These are phyloP conservation scores for Bretschneidera sinensis DNA, from an alignment of 345 rosid species.

Conservation along the genomic window DNA sequence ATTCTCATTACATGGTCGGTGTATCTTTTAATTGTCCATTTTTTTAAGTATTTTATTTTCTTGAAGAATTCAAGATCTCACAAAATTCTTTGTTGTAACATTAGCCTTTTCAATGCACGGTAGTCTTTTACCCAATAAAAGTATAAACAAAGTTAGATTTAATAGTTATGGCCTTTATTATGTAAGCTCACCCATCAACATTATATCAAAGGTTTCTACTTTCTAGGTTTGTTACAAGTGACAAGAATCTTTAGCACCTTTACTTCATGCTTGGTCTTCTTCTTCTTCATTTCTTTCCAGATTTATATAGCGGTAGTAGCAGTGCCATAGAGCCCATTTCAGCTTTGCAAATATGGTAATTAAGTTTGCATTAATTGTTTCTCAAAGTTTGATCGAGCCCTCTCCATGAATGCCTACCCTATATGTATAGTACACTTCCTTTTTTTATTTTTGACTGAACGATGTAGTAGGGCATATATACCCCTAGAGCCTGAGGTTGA, in stretches of 20 bases:
- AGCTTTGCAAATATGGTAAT: conserved; percentile 6
- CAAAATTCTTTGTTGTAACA: not conserved
- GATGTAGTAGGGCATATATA: too few relatives aligned
- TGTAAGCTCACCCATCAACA: conserved; percentile 9
- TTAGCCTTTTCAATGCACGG: not conserved
- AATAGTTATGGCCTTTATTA: conserved; percentile 5
- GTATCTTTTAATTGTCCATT: too few relatives aligned
- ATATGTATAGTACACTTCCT: not conserved
- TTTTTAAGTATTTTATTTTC: conserved; percentile 3
- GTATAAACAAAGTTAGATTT: not conserved
- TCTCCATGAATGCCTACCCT: not conserved
- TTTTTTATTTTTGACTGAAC: too few relatives aligned
- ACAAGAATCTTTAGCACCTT: not conserved
- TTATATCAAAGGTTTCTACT: conserved; percentile 1
- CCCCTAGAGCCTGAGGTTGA: too few relatives aligned
- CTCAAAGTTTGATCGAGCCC: not conserved
- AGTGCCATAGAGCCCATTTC: not conserved
- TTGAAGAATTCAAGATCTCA: not conserved
- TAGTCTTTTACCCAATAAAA: not conserved
- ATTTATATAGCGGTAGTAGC: too few relatives aligned
- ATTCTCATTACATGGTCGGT: too few relatives aligned
- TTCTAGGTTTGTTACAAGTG: conserved; percentile 2
- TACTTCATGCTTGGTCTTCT: not conserved
- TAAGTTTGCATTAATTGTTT: conserved; percentile 4
- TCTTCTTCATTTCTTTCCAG: not conserved